These are phyloP conservation scores for Singerocomus inundabilis DNA, from an alignment of 1,284 basidiomycete species.

Conservation along the genomic window DNA sequence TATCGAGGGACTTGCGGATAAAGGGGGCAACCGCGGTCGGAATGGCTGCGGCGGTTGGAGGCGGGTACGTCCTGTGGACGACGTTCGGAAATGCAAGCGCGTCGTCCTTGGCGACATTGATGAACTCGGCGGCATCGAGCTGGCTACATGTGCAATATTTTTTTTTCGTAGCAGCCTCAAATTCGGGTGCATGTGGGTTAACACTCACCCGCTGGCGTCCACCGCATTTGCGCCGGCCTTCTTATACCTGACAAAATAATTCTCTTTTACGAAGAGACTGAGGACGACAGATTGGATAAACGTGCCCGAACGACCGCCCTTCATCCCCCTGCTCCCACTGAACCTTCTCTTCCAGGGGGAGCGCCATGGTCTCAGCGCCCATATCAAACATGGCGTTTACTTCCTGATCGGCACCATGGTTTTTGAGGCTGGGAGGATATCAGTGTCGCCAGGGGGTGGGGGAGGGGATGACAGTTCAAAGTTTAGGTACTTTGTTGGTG, in stretches of 20 bases:
- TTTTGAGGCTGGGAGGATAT: slow-evolving; percentile 47
- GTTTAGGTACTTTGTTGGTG: no score
- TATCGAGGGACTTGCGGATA: slow-evolving; percentile 52
- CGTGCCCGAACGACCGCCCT: slow-evolving; percentile 61
- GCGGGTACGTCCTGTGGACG: slow-evolving; percentile 54
- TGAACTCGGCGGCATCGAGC: slow-evolving; percentile 59
- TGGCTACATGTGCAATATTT: slow-evolving; percentile 3
- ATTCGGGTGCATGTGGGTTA: no score
- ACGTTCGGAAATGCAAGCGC: slow-evolving; percentile 53
- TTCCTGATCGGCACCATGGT: slow-evolving; percentile 56
- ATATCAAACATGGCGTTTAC: slow-evolving; percentile 59
- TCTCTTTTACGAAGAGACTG: not conserved
- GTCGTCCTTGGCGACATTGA: slow-evolving; percentile 69
- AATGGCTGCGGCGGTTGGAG: slow-evolving; percentile 51
- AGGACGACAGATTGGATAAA: not conserved
- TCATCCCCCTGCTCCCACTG: slow-evolving; percentile 64
- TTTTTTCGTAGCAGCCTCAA: no score
- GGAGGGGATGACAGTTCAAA: no score
- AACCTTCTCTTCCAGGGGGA: slow-evolving; percentile 63
- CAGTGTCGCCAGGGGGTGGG: not conserved
- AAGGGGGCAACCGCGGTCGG: slow-evolving; percentile 51
- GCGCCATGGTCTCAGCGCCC: slow-evolving; percentile 53
- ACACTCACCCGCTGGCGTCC: slow-evolving; percentile 52
- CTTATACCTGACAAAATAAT: slow-evolving; percentile 52
- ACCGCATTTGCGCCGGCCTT: slow-evolving; percentile 59